Conservation (phyloP, 306 rosid species). For the Dryas octopetala region DNA sequence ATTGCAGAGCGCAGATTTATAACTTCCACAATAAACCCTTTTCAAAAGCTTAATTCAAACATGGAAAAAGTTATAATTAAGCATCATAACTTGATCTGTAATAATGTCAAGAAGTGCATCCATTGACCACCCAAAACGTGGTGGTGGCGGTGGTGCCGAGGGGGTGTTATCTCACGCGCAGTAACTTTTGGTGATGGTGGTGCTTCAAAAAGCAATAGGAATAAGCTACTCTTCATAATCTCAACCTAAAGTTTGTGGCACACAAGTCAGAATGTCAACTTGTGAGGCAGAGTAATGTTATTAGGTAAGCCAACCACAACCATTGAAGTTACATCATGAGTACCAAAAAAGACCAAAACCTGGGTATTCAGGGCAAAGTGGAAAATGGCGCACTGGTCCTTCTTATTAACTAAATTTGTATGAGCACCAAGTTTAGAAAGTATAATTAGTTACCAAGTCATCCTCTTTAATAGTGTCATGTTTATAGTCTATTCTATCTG, state of each 20-base stretch:
- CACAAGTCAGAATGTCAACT: not conserved
- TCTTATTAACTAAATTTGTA: not conserved
- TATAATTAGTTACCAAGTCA: not conserved
- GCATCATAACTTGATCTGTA: not conserved
- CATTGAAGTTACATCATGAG: not conserved
- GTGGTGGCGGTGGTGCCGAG: not conserved
- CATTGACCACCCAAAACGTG: conserved; percentile 3
- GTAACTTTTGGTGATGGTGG: not conserved
- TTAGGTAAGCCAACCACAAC: conserved; percentile 3
- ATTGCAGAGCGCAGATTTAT: not conserved
- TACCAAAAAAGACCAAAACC: not conserved
- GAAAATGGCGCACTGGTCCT: not conserved
- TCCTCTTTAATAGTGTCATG: not conserved
- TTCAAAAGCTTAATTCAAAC: conserved; percentile 7
- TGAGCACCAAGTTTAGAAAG: not conserved
- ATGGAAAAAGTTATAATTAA: not conserved
- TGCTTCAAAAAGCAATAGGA: not conserved
- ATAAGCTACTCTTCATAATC: not conserved
- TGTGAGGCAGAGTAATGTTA: not conserved
- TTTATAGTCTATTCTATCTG: not conserved
- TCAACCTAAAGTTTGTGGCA: not conserved
- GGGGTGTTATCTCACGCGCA: no score
- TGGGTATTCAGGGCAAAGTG: not conserved
- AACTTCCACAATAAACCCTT: no score
- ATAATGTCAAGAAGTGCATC: not conserved